Percentiles rank a stretch among this genome's conserved stretches.
Conservation (phyloP, 805 yeast genomes). For the Ogataea philodendri region DNA sequence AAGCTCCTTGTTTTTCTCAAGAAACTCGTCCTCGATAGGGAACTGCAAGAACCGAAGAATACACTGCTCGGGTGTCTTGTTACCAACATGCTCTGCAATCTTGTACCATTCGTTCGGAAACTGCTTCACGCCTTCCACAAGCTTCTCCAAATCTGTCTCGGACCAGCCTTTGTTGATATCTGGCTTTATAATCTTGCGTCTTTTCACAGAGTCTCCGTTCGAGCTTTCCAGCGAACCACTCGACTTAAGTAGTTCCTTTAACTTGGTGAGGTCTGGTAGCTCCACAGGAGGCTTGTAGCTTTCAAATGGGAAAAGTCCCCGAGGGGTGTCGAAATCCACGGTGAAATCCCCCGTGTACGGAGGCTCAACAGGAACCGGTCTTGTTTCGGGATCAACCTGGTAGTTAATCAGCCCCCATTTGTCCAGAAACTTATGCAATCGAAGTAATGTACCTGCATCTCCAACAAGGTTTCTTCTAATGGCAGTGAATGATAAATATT, state of each 20-base stretch:
- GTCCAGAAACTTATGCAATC: slow-evolving; percentile 78
- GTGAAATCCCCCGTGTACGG: slow-evolving; percentile 76
- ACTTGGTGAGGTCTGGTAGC: slow-evolving; percentile 32
- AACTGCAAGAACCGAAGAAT: slow-evolving; percentile 73
- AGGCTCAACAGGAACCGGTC: slow-evolving; percentile 67
- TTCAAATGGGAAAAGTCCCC: slow-evolving; percentile 90
- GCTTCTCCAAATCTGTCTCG: slow-evolving; percentile 53
- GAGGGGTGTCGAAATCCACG: slow-evolving; percentile 81
- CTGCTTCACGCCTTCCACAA: slow-evolving; percentile 62
- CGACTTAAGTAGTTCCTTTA: slow-evolving; percentile 25
- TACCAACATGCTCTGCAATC: slow-evolving; percentile 64
- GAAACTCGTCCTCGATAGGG: slow-evolving; percentile 76
- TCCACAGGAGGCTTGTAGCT: slow-evolving; percentile 68
- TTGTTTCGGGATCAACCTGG: slow-evolving; percentile 78
- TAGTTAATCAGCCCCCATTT: slow-evolving; percentile 94
- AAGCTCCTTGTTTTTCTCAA: slow-evolving; percentile 45
- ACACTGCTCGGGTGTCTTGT: slow-evolving; percentile 74
- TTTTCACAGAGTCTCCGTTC: slow-evolving; percentile 23
- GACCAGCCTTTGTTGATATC: slow-evolving; percentile 59
- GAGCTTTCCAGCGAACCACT: slow-evolving; percentile 8
- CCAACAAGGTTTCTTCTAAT: slow-evolving; percentile 88
- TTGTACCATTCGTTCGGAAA: slow-evolving; percentile 76
- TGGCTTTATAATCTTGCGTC: slow-evolving; percentile 30
- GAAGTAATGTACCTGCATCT: slow-evolving; percentile 84
- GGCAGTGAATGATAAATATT: slow-evolving; percentile 85